Evolutionary conservation across 441 rosid genomes (phyloP), one percentile per base, ranked within the genome.

Genomic region (Adansonia madagascariensis): DNA sequence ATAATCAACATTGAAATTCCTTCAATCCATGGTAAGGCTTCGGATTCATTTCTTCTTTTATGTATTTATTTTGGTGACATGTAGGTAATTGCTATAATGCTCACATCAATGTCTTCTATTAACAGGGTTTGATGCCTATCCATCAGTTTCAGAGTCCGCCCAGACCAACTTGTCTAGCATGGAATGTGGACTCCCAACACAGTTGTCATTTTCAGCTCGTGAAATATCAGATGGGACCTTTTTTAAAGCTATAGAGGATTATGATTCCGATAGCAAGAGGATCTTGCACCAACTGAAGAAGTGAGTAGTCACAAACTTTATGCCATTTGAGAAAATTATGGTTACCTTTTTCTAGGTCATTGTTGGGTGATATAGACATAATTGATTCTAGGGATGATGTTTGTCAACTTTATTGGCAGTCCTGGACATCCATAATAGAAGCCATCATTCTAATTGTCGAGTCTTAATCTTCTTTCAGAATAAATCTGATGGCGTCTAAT

Each of bases 171-270:
- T 89, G 77, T 91, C 98, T 63, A 86, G 72, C 83, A 81, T 89
- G 91, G 98, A 92, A 87, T 96, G 96, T 85, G 98, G 97, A 80
- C 87, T 92, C 71, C 98, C 99, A 62, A 89, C 90, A 78, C 93
- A 86, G 73, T 79, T 96, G 87, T 94, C 99, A 67, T 96, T 96
- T 87, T 91, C 98, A 41, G 98, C 99, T 73, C 94, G 96, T 83
- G 99, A 96, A 86, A 76, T 96, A 80, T 87, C 98, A 65, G 98
- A 96, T 87, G 99, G 99, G 75, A 90, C 99, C 71, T 87, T 96
- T 79, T 96, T 94, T 86, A 92, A 88, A 88, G 94, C 98, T 78
- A 96, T 96, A 67, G 92, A 92, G 83, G 93, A 91, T 76, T 96
- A 92, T 81, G 99, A 96, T 84, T 88, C 98, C 39, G 98, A 92